phyloP scores from a whole-genome alignment of 306 rosid species.

The Lathyrus oleraceus region DNA sequence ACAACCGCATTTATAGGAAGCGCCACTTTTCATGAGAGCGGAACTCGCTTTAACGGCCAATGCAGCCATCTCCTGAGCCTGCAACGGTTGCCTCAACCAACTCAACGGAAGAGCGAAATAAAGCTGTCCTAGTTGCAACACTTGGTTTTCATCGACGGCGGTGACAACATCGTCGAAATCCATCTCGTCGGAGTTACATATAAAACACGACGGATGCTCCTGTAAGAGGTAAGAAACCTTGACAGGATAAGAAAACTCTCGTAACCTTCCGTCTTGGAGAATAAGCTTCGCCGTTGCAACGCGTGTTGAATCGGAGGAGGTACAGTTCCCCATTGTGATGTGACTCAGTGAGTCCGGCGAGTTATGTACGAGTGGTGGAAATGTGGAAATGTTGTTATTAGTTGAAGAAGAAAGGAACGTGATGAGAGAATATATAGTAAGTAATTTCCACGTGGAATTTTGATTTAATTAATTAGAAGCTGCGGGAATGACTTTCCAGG shows the following conservation, averaged over 20 bases:
- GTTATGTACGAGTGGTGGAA: not conserved
- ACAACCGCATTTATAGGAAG: slow-evolving; percentile 42
- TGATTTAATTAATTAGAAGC: not conserved
- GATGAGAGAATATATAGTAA: slow-evolving; percentile 27
- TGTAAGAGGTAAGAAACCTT: slow-evolving; percentile 72
- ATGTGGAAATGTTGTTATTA: not conserved
- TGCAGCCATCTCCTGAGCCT: slow-evolving; percentile 90
- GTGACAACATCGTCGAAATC: slow-evolving; percentile 71
- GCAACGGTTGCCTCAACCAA: slow-evolving; percentile 56
- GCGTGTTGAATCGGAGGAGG: slow-evolving; percentile 53
- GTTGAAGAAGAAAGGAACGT: not conserved
- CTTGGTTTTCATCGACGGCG: slow-evolving; percentile 68
- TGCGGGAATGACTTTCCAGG: slow-evolving; percentile 62
- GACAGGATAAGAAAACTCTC: slow-evolving; percentile 66
- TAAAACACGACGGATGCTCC: slow-evolving; percentile 64
- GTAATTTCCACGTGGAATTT: slow-evolving; percentile 48
- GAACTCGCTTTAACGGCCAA: slow-evolving; percentile 91
- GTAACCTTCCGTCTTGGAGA: slow-evolving; percentile 62
- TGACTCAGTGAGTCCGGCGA: slow-evolving; percentile 12
- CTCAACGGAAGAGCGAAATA: slow-evolving; percentile 81
- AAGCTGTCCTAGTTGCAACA: slow-evolving; percentile 75
- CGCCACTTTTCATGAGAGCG: slow-evolving; percentile 61
- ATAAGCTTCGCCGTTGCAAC: slow-evolving; percentile 78
- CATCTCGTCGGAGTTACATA: slow-evolving; percentile 90
- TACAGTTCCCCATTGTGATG: slow-evolving; percentile 73